Evolutionary conservation across 805 yeast genomes (phyloP), one percentile per base, ranked within the genome.

Genomic region (Priceomyces medius): DNA sequence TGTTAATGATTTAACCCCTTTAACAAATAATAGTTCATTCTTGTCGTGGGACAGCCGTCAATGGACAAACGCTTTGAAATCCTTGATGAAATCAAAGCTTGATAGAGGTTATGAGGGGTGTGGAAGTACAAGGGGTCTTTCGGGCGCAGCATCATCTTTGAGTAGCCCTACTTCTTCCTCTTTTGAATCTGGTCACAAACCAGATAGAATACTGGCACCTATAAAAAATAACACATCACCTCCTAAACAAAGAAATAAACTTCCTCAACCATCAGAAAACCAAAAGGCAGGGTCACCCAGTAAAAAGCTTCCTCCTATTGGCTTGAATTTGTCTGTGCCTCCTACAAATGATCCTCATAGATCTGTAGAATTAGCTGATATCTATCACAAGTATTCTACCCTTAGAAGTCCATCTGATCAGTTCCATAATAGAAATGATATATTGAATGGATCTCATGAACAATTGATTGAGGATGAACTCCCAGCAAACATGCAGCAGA

Each of bases 41-140:
- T 53, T 68, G 39, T 42, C 47, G 24, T 70, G 75, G 75, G 71
- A 66, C 46, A 60, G 58, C 16, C 55, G 59, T 16, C 48, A 53
- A 18, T 70, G 75, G 75, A 56, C 50, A 23, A 46, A 42, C 3
- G 59, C 59, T 31, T 53, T 70, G 23, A 63, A 61, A 40, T 23
- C 39, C 2, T 45, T 70, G 19, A 51, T 70, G 50, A 59, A 56
- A 42, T 53, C 58, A 24, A 70, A 69, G 45, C 52, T 70, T 42
- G 67, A 61, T 23, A 54, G 57, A 42, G 76, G 91, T 6, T 85
- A 84, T 56, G 77, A 77, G 17, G 93, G 95, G 4, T 83, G 88
- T 61, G 91, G 91, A n/a, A 78, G 84, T 21, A 59, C 73, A 12
- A 73, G 81, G 41, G 87, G 87, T 10, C 55, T 81, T 16, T 70